phyloP scores from a whole-genome alignment of 768 basidiomycete species.

The Mycena vulgaris region DNA sequence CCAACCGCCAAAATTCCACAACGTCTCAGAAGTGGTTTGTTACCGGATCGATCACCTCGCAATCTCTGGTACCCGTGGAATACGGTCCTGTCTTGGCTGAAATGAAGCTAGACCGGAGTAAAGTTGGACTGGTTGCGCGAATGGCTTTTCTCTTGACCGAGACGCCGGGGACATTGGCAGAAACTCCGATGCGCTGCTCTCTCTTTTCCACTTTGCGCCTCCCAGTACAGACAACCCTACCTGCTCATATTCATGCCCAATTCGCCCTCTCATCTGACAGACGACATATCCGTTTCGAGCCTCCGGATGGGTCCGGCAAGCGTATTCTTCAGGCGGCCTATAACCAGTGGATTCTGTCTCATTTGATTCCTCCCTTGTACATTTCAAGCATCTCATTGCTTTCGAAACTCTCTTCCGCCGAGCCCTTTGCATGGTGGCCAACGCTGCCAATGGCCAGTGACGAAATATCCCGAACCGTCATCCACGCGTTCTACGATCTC shows the following conservation, averaged over 20 bases:
- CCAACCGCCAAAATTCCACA: not conserved
- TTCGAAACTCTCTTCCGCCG: not conserved
- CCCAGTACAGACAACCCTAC: constrained; percentile 37
- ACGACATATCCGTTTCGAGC: constrained; percentile 41
- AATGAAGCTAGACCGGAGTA: constrained; percentile 22
- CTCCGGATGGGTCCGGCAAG: constrained; percentile 35
- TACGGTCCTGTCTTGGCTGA: constrained; percentile 14
- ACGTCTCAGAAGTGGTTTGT: constrained; percentile 33
- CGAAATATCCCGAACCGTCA: constrained; percentile 32
- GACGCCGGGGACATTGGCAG: not conserved
- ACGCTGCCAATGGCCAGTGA: constrained; percentile 8
- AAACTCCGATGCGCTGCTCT: constrained; percentile 22
- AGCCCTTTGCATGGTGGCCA: constrained; percentile 38
- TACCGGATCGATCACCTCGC: constrained; percentile 16
- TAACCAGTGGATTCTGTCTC: constrained; percentile 42
- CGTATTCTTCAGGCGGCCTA: constrained; percentile 38
- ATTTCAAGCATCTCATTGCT: constrained; percentile 36
- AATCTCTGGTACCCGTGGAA: constrained; percentile 21
- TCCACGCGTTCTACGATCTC: constrained; percentile 34
- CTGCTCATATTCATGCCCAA: constrained; percentile 40
- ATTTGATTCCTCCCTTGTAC: constrained; percentile 37
- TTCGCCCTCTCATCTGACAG: constrained; percentile 42
- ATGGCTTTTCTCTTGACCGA: constrained; percentile 26
- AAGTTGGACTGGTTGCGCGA: constrained; percentile 29
- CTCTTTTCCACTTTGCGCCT: constrained; percentile 42